Evolutionary conservation across 2,329 filamentous ascomycete genomes (phyloP).

Genomic region (Tolypocladium tropicale): DNA sequence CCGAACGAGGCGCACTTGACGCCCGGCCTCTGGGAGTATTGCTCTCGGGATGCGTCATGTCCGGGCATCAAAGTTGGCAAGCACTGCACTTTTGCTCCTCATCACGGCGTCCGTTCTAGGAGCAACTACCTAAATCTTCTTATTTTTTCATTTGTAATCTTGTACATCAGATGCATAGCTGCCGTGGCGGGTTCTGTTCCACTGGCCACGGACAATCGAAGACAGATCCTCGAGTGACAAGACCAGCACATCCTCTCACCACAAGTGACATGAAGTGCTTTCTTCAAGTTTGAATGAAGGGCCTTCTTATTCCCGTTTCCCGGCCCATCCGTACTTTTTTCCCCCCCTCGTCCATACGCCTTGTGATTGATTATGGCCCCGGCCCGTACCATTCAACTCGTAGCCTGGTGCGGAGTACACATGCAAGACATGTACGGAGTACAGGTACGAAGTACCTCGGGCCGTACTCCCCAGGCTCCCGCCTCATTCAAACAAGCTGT

Average conservation of each 20-base stretch:
- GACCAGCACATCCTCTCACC: neutral
- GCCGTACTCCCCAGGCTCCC: neutral
- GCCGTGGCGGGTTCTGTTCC: neutral
- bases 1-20: neutral
- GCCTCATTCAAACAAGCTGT: neutral
- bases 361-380: no score
- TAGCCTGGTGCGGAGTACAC: no score
- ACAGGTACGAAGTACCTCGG: neutral
- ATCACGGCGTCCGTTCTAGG: neutral
- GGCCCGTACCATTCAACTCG: no score
- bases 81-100: neutral
- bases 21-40: neutral
- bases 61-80: neutral
- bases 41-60: neutral
- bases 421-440: no score
- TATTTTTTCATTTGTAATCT: conserved; percentile 7
- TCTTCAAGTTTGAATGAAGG: neutral
- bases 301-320: no score
- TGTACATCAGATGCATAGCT: conserved; percentile 9
- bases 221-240: neutral
- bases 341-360: no score
- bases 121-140: neutral
- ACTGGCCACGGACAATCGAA: neutral
- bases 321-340: neutral
- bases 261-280: neutral